These are phyloP conservation scores for Emericellopsis terricola DNA, from an alignment of 495 filamentous ascomycete genomes.

Conservation along the genomic window DNA sequence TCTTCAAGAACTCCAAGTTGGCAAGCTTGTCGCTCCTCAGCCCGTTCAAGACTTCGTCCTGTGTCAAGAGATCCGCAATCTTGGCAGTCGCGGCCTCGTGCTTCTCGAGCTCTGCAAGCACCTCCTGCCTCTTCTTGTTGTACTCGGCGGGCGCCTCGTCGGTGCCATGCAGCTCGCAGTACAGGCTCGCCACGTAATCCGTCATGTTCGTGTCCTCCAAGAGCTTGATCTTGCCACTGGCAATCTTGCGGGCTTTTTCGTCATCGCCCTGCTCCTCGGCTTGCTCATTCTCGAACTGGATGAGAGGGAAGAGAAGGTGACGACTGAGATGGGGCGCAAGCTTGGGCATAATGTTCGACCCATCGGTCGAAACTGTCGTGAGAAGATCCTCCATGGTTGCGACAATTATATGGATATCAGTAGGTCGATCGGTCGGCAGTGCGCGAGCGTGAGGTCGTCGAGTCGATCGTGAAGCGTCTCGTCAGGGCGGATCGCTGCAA, in stretches of 20 bases:
- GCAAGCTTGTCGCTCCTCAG: conserved; percentile 89
- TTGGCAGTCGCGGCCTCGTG: conserved; percentile 71
- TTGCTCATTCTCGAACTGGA: conserved; percentile 58
- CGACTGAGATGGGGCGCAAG: conserved; percentile 86
- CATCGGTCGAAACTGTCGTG: conserved; percentile 41
- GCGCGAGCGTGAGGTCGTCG: conserved; percentile 1
- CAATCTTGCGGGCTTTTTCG: conserved; percentile 46
- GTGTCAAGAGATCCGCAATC: conserved; percentile 65
- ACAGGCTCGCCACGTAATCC: conserved; percentile 81
- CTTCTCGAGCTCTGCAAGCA: conserved; percentile 59
- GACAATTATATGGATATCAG: conserved; percentile 5
- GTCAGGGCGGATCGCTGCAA: no score
- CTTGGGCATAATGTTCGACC: conserved; percentile 55
- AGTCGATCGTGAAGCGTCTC: no score
- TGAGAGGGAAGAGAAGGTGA: conserved; percentile 83
- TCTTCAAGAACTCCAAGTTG: conserved; percentile 91
- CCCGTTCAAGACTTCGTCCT: conserved; percentile 73
- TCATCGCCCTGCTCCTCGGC: conserved; percentile 37
- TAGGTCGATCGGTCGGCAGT: conserved; percentile 4
- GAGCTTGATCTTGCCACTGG: conserved; percentile 72
- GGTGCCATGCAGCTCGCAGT: conserved; percentile 68
- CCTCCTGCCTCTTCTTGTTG: conserved; percentile 70
- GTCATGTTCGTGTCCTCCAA: conserved; percentile 96
- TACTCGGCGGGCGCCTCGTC: conserved; percentile 70
- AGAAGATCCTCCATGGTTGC: conserved; percentile 50